Evolutionary conservation across 179 eudicot genomes (phyloP).

Genomic region (Pouteria campechiana): DNA sequence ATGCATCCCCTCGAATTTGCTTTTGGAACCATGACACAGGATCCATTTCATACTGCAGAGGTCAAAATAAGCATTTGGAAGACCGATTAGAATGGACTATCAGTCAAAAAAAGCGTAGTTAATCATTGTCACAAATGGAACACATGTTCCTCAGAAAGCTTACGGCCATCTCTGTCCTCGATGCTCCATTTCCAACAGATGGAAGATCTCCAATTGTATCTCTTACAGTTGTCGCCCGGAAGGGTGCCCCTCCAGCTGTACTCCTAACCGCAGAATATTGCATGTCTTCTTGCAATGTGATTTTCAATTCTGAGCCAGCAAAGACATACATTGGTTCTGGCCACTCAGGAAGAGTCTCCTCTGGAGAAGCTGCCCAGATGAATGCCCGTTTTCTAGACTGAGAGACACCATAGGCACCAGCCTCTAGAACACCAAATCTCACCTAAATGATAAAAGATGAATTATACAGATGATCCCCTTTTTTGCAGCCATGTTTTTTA

Average conservation of each 20-base stretch:
- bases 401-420: constrained; percentile 88
- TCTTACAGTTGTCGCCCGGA: constrained; percentile 79
- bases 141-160: neutral
- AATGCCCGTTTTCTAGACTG: constrained; percentile 93
- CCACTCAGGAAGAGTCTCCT: constrained; percentile 84
- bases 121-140: too few relatives aligned
- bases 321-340: constrained; percentile 99
- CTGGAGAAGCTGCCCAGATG: constrained; percentile 93
- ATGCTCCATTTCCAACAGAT: constrained; percentile 76
- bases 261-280: constrained; percentile 82
- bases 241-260: constrained; percentile 78
- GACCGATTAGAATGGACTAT: neutral
- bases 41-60: constrained; percentile 56
- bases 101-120: neutral
- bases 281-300: constrained; percentile 28
- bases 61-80: neutral
- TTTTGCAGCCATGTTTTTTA: too few relatives aligned
- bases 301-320: constrained; percentile 65
- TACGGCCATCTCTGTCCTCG: constrained; percentile 55
- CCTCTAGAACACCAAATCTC: constrained; percentile 89
- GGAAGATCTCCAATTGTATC: constrained; percentile 96
- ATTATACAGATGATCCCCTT: neutral
- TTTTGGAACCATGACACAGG: constrained; percentile 87
- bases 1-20: constrained; percentile 53
- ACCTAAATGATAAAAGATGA: constrained; percentile 28